Base-by-base conservation (phyloP, 2,329 filamentous ascomycete genomes). In the Claviceps lovelessii region DNA sequence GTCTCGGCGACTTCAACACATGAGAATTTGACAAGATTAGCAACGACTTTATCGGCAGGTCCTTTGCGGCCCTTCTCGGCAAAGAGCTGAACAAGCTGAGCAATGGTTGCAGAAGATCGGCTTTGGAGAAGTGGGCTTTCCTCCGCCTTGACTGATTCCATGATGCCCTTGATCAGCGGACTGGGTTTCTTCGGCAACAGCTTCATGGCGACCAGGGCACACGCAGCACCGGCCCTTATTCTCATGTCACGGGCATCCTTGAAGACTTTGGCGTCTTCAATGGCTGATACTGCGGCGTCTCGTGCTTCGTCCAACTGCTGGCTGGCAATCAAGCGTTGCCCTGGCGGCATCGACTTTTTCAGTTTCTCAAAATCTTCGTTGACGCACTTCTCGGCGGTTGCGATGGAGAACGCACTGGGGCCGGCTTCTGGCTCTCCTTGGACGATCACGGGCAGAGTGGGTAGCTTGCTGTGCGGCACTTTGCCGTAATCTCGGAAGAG, bases 1-100 rank as follows among this genome's bases (percentile, higher is more conserved):
- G 94, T 98, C 68, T 98, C 94, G 0, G 93, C 91, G 1, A 94
- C 95, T 67, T 98, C 93, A 64, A 96, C 89, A 65, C 93, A 98
- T 59, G 90, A 95, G 70, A 96, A 98, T 65, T 96, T 97, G 72
- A 95, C 88, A 53, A 98, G 71, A 65, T 98, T 98, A 49, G 88
- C 84, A 33, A 97, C 90, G 15, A 98, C 87, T 72, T 98, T 98
- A 68, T 96, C 90, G 17, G 93, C 90, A 13, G 94, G 89, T 17
- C 85, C 89, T 55, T 84, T 80, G 58, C 91, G 86, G 44, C 88
- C 86, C 54, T 83, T 82, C 46, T 83, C 80, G 4, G 89, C 90
- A 63, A 97, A 93, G 28, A 93, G 77, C 60, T 88, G 84, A n/a
- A 98, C 85, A 23, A 97, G 81, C 44, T 79, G 80, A 6, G 90